Base-by-base conservation (phyloP, 257 asterid species). In the Gentiana macrophylla region DNA sequence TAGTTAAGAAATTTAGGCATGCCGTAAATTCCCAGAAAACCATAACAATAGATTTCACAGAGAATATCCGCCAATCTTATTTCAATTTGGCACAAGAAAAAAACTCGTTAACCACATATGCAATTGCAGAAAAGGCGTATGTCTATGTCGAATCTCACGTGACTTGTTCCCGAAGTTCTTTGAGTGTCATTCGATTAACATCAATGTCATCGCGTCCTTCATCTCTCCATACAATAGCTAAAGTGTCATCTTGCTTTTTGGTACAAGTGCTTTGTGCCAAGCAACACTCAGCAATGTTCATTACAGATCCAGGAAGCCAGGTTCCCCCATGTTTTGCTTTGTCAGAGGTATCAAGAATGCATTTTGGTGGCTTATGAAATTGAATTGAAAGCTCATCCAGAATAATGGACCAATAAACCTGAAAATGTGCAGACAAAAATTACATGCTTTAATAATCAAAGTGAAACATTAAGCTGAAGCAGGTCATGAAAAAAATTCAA, bases 251-350 rank as follows among this genome's bases (percentile, higher is more conserved):
- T 33, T 70, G 66, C 84, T 80, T 83, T 67, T 77, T 79, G 54
- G 70, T 61, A 63, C 64, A 59, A 70, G 55, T 70, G 62, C 66
- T 82, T 2, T 86, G 56, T 57, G 63, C 62, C 72, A 90, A 75
- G 76, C 98, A 90, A 67, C 94, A 82, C 57, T 86, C 86, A 5
- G 98, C 96, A 63, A 90, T 79, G 70, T 86, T 90, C 63, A 90
- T 65, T 32, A 79, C 68, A 13, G 96, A 83, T 63, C 95, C 92
- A 56, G 95, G 85, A 63, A 90, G 76, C 98, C 98, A 90, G 34
- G 79, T 80, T 55, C 96, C 98, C 32, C 85, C 80, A 53, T 11
- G 82, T 61, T 69, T 84, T 63, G 86, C 72, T 61, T 72, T 68
- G 63, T 82, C 78, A 1, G 92, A 84, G 50, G 79, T 70, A 73